Base-by-base conservation (phyloP, 148 eudicot genomes). In the Vaccinium macrocarpon region DNA sequence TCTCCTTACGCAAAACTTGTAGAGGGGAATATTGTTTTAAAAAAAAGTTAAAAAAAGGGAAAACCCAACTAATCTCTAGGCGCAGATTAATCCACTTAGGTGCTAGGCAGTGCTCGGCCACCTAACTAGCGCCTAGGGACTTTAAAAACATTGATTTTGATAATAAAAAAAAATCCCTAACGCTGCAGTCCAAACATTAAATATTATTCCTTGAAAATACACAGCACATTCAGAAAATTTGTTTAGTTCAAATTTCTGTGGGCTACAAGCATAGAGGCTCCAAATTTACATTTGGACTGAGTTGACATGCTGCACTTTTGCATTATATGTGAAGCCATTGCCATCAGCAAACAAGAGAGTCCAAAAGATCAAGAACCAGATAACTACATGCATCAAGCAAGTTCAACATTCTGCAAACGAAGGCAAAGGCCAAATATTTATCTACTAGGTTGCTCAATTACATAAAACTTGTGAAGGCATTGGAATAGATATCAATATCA, bases 301-400 rank as follows among this genome's bases (percentile, higher is more conserved):
- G 61, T 52, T 51, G 61, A 32, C 80, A 50, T 76, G 79, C 57
- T n/a, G 79, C 56, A 27, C 42, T 78, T 51, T 76, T 48, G 57
- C 32, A 49, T 46, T 23, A 51, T 78, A 4, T 78, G 80, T 18
- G 42, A 19, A 2, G 38, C 11, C 61, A 52, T 51, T 19, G 55
- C 6, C 59, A 51, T 51, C 29, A 77, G 23, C 55, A 77, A 77
- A 50, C 21, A 74, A 42, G 25, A 76, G n/a, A 76, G 50, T 57
- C 15, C 35, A 32, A 35, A 55, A 27, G n/a, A 78, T 25, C 55
- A 48, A 76, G 16, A 21, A 76, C 56, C 57, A 76, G 57, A 76
- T 48, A 71, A 32, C 21, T 29, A 46, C 38, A 81, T 46, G 32
- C 21, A 48, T 64, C 56, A 81, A 38, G 42, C 73, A 81, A 81